These are phyloP conservation scores for Nicotiana attenuata DNA, from an alignment of 257 asterid genomes.

Conservation along the genomic window DNA sequence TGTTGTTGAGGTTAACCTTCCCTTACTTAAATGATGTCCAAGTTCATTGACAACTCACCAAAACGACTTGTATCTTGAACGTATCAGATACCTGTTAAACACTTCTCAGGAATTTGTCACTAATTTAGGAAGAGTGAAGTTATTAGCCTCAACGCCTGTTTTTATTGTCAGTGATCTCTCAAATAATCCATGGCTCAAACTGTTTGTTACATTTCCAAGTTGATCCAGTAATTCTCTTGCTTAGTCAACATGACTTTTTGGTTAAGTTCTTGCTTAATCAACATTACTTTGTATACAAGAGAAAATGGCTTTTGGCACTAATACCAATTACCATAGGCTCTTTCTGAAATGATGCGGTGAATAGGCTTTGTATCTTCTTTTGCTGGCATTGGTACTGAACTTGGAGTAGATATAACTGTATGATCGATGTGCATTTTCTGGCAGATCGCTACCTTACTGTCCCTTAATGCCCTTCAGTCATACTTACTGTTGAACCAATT, in stretches of 20 bases:
- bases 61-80: not conserved
- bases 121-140: not conserved
- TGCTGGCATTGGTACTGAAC: not conserved
- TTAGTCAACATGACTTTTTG: too few species aligned
- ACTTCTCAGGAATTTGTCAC: not conserved
- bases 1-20: too few species aligned
- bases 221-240: not conserved
- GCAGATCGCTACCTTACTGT: not conserved
- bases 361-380: not conserved
- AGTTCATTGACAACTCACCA: not conserved
- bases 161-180: not conserved
- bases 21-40: not conserved
- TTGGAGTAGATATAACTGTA: not conserved
- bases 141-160: not conserved
- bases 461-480: not conserved
- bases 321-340: not conserved
- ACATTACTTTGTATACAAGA: not conserved
- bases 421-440: not conserved
- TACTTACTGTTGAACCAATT: slow-evolving; percentile 9
- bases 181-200: not conserved
- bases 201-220: not conserved
- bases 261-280: not conserved
- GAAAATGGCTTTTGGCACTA: not conserved
- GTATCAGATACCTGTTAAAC: not conserved
- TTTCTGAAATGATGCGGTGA: not conserved